A percentile compares a stretch with the other conserved stretches of the same genome.
These are phyloP conservation scores for Ophiorrhiza pumila DNA, from an alignment of 257 asterid species.

Conservation along the genomic window DNA sequence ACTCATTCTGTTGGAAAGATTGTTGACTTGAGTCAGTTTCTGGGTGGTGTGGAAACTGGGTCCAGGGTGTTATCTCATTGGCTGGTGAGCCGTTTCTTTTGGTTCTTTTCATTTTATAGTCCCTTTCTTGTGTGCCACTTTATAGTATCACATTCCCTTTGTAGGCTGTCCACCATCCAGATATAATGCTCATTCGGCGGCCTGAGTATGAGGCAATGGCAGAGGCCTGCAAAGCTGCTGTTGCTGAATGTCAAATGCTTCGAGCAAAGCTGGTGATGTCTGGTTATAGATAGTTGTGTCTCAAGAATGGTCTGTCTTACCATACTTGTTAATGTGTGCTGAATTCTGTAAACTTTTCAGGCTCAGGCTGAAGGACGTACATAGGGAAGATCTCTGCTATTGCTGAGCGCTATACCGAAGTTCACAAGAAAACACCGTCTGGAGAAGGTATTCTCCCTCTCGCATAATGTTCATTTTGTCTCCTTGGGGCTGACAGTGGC, in stretches of 20 bases:
- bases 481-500: not conserved
- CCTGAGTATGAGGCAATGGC: conserved; percentile 16
- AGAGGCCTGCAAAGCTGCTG: conserved; percentile 10
- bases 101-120: not conserved
- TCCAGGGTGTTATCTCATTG: conserved; percentile 12
- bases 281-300: not conserved
- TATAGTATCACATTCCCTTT: not conserved
- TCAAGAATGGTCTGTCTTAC: not conserved
- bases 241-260: conserved; percentile 20
- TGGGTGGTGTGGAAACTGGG: conserved; percentile 20
- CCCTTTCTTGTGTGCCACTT: not conserved
- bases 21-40: conserved; percentile 20
- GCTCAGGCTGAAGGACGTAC: conserved; percentile 10
- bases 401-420: not conserved
- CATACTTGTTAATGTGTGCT: not conserved
- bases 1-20: conserved; percentile 19
- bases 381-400: not conserved
- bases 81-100: conserved; percentile 10
- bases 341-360: not conserved
- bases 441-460: not conserved
- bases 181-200: not conserved
- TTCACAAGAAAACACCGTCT: not conserved
- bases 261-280: conserved; percentile 19
- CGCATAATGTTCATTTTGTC: not conserved
- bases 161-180: conserved; percentile 21